Evolutionary conservation across 1,284 basidiomycete species (phyloP), one percentile per base, ranked within the genome.

Genomic region (Fomitopsis betulina): DNA sequence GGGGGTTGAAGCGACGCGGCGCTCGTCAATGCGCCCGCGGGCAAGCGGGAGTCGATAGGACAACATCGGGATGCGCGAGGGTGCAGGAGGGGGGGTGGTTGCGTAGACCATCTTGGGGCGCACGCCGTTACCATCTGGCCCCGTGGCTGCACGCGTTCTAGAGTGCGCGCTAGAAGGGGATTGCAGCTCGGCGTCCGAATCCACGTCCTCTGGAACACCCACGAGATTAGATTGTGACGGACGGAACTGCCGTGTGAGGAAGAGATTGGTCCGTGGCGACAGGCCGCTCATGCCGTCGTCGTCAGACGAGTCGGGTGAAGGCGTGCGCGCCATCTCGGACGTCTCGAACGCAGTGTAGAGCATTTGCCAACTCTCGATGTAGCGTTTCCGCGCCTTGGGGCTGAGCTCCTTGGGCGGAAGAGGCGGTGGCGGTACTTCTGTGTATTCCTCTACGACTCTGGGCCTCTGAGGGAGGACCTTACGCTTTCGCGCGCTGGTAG

Each of bases 31-130:
- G 19, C 62, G 54, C 49, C 49, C 63, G 60, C 25, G 63, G 60
- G 35, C 58, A 57, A 35, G 42, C 12, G 30, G 60, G 12, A 59
- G 5, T 6, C 64, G 63, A 10, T 53, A 54, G 23, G 63, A 55
- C 9, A 63, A 56, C 32, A 65, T 52, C 21, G 66, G 65, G 23
- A 67, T 67, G 30, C 65, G 63, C 23, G 66, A 67, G 5, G 66
- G 63, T 17, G 57, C 51, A 19, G 63, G 62, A 1, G 60, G 59
- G 37, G 58, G 55, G 32, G 58, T 39, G 6, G 63, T 58, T 33
- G 53, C n/a, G 40, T 55, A 43, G n/a, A 19, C 54, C 17, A 23
- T 45, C 39, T 8, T 60, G 56, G 15, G 59, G 39, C 21, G 60
- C 45, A 47, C 45, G 45, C 23, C 45, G 57, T 7, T 50, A 50